Percentiles rank a stretch among this genome's conserved stretches.
phyloP scores from a whole-genome alignment of 2,329 filamentous ascomycete genomes.

The Penicillium sp. region DNA sequence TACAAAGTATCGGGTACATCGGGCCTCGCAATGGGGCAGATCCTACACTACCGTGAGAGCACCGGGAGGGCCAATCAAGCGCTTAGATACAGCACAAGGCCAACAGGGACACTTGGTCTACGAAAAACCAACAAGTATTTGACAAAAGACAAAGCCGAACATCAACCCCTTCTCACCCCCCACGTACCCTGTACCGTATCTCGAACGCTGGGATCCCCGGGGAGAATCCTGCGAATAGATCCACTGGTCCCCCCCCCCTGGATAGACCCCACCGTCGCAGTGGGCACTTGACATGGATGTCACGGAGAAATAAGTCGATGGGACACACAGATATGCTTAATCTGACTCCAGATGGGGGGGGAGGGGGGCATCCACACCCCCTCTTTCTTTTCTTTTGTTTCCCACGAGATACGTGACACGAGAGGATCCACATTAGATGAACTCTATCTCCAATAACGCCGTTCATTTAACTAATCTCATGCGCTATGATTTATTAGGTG shows the following conservation, averaged over 20 bases:
- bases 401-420: slow-evolving; percentile 3
- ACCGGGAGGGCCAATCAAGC: neutral
- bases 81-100: neutral
- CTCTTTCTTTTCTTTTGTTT: slow-evolving; percentile 4
- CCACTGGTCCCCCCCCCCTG: slow-evolving; percentile 19
- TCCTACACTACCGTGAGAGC: neutral
- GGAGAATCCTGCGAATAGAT: slow-evolving; percentile 23
- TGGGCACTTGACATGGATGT: slow-evolving; percentile 30
- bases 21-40: neutral
- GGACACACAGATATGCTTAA: slow-evolving; percentile 30
- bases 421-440: slow-evolving; percentile 1
- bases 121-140: neutral
- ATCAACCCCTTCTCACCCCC: neutral
- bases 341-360: slow-evolving; percentile 24
- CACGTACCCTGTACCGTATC: slow-evolving; percentile 13
- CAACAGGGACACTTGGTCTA: neutral
- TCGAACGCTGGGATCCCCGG: slow-evolving; percentile 19
- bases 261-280: slow-evolving; percentile 20
- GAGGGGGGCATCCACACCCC: slow-evolving; percentile 10
- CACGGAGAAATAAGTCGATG: slow-evolving; percentile 24
- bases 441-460: slow-evolving; percentile 5
- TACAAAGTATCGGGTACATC: neutral
- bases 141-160: neutral
- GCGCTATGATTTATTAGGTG: neutral
- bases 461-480: neutral